Base-by-base conservation (phyloP, 139 green algal species). In the Chlorella sp. region DNA sequence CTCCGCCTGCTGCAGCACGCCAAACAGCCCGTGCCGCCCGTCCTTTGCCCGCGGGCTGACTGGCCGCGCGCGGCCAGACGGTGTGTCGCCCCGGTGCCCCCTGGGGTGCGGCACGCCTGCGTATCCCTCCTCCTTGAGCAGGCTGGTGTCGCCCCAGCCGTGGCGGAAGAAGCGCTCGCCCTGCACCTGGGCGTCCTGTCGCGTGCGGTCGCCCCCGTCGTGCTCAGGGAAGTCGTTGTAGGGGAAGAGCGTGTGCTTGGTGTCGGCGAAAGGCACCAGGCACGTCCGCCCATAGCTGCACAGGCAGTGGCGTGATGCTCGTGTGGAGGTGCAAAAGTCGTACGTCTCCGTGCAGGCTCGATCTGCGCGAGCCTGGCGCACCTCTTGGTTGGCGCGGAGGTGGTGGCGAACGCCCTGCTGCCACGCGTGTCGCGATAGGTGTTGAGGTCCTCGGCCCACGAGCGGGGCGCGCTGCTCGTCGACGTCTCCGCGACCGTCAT, bases 111-210 rank as follows among this genome's bases (percentile, higher is more conserved):
- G 30, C 2, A 65, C 14, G 23, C 71, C 79, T 31, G 35, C 24
- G 32, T 72, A 73, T 0, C 71, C 79, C 1, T 85, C 79, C 51
- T 85, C 61, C 49, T 81, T 81, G 0, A 81, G 61, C 4, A 85
- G 71, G 0, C 35, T 71, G 14, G 49, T 71, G 51, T 85, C 79
- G 3, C 79, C 79, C 79, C 79, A 85, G 30, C 79, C 79, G 71
- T 85, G 79, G 22, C 67, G 61, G 14, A 50, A 31, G 50, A 17
- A 81, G 27, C 74, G 60, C 23, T 79, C 71, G 2, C 30, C 14
- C 0, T 74, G 63, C 0, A 74, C 61, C 1, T 34, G 1, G 3
- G 70, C 50, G 55, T 83, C 70, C 36, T 61, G 67, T 35, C 5
- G 10, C 5, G 30, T 36, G 62, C 5, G n/a, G 35, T 20, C 62